Evolutionary conservation across 495 filamentous ascomycete species (phyloP), one percentile per base, ranked within the genome.

Genomic region (Daldinia caldariorum): DNA sequence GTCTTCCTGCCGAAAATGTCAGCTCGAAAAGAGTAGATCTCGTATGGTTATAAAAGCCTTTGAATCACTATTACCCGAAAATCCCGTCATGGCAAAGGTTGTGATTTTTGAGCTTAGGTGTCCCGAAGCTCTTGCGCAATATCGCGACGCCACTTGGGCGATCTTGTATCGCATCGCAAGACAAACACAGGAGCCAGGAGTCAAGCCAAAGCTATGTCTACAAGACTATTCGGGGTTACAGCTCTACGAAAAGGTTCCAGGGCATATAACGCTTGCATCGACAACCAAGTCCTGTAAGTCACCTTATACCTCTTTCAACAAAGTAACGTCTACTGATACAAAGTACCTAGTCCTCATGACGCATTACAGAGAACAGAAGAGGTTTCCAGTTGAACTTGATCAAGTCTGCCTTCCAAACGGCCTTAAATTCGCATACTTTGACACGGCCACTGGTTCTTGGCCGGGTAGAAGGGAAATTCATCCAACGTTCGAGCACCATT

Each of bases 121-220:
- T 49, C 82, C 81, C 4, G 50, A 66, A 18, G 65, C 58, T 2
- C 78, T 85, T 47, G 65, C 74, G 16, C 66, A 65, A 0, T 86
- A 85, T 65, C 78, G 84, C 9, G 80, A 86, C 66, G 73, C 74
- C 3, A 85, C 82, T 6, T 83, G 79, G 81, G 61, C 62, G 16
- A 66, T 83, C 9, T 53, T 79, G 3, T 64, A 67, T 3, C 54
- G 55, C 10, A 59, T 79, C 10, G 77, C 67, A 16, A 66, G 26
- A 20, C 50, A 50, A n/a, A 47, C 16, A 8, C 56, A 63, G 10
- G 47, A 63, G 10, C 18, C 34, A 7, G 65, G 61, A 0, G 38
- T 67, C 1, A 5, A 57, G 18, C 76, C 79, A 10, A 77, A 38
- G 37, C 49, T 72, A 20, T 54, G 55, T 6, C 43, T 78, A 6